Conservation (phyloP, 345 rosid species). For the Atalantia buxifolia region DNA sequence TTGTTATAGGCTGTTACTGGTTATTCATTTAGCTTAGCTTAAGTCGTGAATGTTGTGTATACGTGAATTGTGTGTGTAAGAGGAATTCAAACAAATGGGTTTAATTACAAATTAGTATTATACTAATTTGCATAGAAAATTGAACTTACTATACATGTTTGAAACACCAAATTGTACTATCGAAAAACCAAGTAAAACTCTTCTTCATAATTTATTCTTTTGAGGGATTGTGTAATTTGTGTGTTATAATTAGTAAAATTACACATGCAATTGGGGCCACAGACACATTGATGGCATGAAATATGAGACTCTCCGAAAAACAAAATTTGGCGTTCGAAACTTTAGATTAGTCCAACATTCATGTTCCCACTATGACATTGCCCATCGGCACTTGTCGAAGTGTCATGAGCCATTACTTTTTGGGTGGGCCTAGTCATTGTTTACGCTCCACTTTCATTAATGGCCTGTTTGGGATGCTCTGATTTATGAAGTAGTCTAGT, state of each 20-base stretch:
- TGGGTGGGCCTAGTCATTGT: conserved; percentile 25
- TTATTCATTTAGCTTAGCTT: too few species aligned
- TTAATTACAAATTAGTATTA: too few species aligned
- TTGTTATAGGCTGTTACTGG: too few species aligned
- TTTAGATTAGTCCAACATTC: conserved; percentile 12
- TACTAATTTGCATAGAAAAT: too few species aligned
- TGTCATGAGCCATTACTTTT: not conserved
- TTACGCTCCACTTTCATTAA: conserved; percentile 36
- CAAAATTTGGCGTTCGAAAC: conserved; percentile 3
- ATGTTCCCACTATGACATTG: not conserved
- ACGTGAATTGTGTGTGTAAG: too few species aligned
- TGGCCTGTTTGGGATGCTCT: not conserved
- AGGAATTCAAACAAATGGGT: not conserved
- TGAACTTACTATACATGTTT: too few species aligned
- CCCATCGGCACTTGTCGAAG: not conserved
- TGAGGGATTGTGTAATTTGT: not conserved
- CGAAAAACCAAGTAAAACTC: not conserved
- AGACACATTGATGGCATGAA: conserved; percentile 13
- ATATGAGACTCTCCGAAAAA: conserved; percentile 4
- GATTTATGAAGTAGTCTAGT: not conserved
- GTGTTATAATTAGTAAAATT: not conserved
- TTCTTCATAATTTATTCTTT: not conserved
- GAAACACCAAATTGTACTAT: too few species aligned
- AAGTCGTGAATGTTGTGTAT: too few species aligned
- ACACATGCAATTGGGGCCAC: not conserved